Base-by-base conservation (phyloP, 441 rosid genomes). In the Populus hybrid region DNA sequence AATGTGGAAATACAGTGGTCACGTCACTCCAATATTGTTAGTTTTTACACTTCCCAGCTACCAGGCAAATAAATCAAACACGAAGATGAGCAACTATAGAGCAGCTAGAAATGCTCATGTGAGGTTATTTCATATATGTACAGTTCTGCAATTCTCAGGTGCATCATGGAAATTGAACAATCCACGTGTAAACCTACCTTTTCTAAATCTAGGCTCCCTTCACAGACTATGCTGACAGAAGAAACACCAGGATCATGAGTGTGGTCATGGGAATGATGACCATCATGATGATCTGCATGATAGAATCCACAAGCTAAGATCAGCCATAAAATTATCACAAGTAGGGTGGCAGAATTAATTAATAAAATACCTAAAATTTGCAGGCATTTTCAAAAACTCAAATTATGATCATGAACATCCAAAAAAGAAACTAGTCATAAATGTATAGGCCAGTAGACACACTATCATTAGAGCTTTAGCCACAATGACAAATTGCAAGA, bases 201-300 rank as follows among this genome's bases (percentile, higher is more conserved):
- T 84, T 95, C 99, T n/a, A 95, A 93, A 87, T 95, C 98, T 77
- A 90, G 85, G 88, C 81, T 90, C 75, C 97, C 99, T 86, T 95
- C 95, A 81, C 98, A 94, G 80, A 90, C 97, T 72, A 95, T 83
- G 89, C 97, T 92, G 85, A 95, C 93, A 36, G 97, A 96, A 81
- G 99, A 86, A 84, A 96, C 95, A 63, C 96, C 95, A 3, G 97
- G 97, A 87, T 94, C 99, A 72, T 96, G 98, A 83, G 92, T 80
- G 84, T 94, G 98, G 85, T 92, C 98, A 79, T 91, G 94, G 21
- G 92, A 78, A 84, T 92, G 98, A 75, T 86, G 90, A 81, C 69
- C 85, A 70, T 88, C 86, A 78, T 90, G 90, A 86, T 89, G 90
- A 54, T 89, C 95, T 93, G 92, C 84, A 75, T 1, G n/a, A 36